Base-by-base conservation (phyloP, 2,329 filamentous ascomycete genomes). In the Neurospora sp. region DNA sequence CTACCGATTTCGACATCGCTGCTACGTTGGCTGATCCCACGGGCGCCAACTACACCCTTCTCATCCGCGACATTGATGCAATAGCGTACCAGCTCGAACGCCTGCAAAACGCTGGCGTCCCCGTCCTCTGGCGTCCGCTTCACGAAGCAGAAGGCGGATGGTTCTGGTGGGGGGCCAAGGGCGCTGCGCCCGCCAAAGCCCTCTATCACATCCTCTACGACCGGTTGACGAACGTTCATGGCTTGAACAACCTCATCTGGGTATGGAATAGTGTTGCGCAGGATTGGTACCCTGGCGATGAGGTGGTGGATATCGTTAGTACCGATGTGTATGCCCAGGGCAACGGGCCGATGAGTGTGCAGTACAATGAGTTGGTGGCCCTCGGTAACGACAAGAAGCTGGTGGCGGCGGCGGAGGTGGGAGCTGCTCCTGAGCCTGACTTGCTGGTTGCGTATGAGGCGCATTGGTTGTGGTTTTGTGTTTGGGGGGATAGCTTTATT, bases 101-200 rank as follows among this genome's bases (percentile, higher is more conserved):
- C 28, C 77, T 85, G 3, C 77, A 82, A 69, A 72, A 75, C 10
- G 82, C 82, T 4, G 78, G 79, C n/a, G 79, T 84, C 1, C 82
- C 83, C 1, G 78, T 85, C 6, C 78, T 85, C 11, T 85, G 78
- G 73, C 77, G 83, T 1, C 83, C 83, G 4, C 75, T 85, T 37
- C 83, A 85, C 74, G 83, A 85, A 74, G 83, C 83, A 8, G 83
- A 85, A 71, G 83, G 83, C 1, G 78, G 69, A 0, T 85, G 83
- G 83, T 85, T 85, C 78, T 85, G 83, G 83, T 85, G 83, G 83
- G 83, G 83, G 6, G 83, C 83, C 0, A 78, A 82, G 71, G 82
- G 83, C 0, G 77, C 83, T 2, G 83, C 81, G 73, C 77, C 82
- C 5, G 78, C 76, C 71, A 84, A 83, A 76, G 77, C 82, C 73